Conservation (phyloP, 495 filamentous ascomycete species). For the Aspergillus conjunctus region DNA sequence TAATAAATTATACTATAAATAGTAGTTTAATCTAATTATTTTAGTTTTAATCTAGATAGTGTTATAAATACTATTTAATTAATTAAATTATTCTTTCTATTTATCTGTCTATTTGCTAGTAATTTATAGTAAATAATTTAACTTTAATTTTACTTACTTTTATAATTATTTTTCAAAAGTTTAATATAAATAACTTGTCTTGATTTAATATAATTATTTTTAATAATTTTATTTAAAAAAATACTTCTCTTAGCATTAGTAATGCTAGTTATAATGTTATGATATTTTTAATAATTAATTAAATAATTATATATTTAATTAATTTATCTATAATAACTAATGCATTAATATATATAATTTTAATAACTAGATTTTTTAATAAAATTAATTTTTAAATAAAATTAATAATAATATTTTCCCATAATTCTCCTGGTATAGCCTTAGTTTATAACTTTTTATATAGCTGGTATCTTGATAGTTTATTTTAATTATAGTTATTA, state of each 20-base stretch:
- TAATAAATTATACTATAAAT: neutral
- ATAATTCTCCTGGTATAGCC: neutral
- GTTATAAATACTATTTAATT: too few relatives aligned
- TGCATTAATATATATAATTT: neutral
- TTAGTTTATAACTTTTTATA: neutral
- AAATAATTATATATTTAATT: neutral
- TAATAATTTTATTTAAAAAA: too few relatives aligned
- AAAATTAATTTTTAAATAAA: neutral
- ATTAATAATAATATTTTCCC: neutral
- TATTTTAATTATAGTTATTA: too few relatives aligned
- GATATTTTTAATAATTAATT: neutral
- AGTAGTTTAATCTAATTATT: slow-evolving; percentile 3
- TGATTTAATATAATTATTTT: too few relatives aligned
- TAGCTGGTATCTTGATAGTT: too few relatives aligned
- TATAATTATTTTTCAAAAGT: too few relatives aligned
- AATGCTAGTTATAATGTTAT: too few relatives aligned
- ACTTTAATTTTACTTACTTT: too few relatives aligned
- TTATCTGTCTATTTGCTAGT: neutral
- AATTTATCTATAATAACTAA: neutral
- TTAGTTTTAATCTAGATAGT: neutral
- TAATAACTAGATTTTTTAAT: neutral
- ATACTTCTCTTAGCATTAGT: too few relatives aligned
- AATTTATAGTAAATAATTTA: neutral
- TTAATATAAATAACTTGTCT: too few relatives aligned
- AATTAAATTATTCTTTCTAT: neutral